These are phyloP conservation scores for Penicillium canariense DNA, from an alignment of 495 filamentous ascomycete genomes.

Conservation along the genomic window DNA sequence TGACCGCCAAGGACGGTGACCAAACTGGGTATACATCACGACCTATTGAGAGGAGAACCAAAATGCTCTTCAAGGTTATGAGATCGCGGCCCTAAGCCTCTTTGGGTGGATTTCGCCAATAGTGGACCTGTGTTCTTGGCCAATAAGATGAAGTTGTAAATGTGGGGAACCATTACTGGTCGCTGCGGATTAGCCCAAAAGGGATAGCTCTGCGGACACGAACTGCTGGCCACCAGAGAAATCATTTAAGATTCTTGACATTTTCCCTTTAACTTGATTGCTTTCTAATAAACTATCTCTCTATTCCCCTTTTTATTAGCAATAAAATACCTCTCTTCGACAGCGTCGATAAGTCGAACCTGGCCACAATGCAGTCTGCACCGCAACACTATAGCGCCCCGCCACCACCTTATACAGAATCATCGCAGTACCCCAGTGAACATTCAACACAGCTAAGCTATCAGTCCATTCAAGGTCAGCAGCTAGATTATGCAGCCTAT, in stretches of 20 bases:
- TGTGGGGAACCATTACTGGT: not conserved
- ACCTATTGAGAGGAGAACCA: not conserved
- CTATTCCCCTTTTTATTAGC: not conserved
- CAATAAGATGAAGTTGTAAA: not conserved
- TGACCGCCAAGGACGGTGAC: not conserved
- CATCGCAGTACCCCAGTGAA: not conserved
- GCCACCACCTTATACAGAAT: not conserved
- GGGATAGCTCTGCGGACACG: not conserved
- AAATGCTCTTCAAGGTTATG: not conserved
- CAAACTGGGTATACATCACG: not conserved
- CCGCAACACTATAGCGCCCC: not conserved
- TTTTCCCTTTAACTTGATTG: too few species aligned
- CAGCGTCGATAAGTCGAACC: not conserved
- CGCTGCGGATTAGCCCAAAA: not conserved
- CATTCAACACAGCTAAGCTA: not conserved
- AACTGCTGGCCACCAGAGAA: not conserved
- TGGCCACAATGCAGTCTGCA: not conserved
- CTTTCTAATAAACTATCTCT: not conserved
- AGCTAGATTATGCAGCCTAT: not conserved
- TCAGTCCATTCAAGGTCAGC: not conserved
- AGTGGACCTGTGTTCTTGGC: not conserved
- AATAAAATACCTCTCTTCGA: not conserved
- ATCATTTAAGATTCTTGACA: not conserved
- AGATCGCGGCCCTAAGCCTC: not conserved
- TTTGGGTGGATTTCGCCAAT: not conserved